phyloP scores from a whole-genome alignment of 768 basidiomycete species.

The Lentinula detonsa region DNA sequence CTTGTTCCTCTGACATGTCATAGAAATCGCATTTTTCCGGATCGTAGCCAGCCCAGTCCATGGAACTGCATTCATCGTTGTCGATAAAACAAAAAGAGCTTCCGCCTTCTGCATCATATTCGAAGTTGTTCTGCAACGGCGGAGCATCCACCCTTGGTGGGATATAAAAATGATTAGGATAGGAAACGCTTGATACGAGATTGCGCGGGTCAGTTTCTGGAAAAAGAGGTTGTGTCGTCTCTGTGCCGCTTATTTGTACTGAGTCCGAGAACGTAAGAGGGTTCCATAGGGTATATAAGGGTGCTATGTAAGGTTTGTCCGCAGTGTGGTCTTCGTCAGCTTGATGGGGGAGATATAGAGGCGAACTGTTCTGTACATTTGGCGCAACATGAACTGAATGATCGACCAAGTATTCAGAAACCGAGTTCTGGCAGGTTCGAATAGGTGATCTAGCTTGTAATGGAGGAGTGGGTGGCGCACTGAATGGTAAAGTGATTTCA shows the following conservation, averaged over 20 bases:
- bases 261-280: background rate
- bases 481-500: background rate
- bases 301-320: background rate
- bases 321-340: background rate
- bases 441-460: background rate
- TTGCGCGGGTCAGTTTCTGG: background rate
- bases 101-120: background rate
- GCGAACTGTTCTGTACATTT: background rate
- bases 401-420: background rate
- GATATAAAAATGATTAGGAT: background rate
- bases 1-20: background rate
- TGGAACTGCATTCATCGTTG: background rate
- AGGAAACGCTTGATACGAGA: background rate
- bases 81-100: background rate
- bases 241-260: background rate
- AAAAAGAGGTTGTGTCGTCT: background rate
- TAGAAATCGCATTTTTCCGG: background rate
- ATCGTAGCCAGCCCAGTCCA: background rate
- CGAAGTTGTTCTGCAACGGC: background rate
- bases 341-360: background rate
- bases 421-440: background rate
- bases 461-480: background rate
- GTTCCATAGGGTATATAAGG: background rate
- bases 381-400: background rate
- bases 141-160: conserved; percentile 2